Evolutionary conservation across 1,284 basidiomycete genomes (phyloP).

Genomic region (Ceratobasidium sp.): DNA sequence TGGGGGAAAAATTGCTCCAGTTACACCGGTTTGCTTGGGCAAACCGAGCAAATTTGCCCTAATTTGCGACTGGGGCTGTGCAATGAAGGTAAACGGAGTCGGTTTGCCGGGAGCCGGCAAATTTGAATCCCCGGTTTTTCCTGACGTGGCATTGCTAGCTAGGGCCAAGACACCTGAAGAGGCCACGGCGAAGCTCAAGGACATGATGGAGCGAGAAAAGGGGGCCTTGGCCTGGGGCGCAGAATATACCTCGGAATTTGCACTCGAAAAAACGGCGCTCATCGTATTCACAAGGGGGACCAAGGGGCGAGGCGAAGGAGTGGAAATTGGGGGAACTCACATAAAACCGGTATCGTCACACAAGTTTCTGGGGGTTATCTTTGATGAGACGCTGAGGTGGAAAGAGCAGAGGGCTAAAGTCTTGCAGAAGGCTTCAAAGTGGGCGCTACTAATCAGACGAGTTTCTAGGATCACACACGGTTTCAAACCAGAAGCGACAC

Average conservation of each 20-base stretch:
- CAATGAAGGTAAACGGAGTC: too few species aligned
- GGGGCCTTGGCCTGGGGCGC: background rate
- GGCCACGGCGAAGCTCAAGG: background rate
- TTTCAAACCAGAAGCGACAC: background rate
- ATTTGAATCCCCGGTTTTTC: constrained; percentile 40
- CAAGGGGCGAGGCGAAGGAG: background rate
- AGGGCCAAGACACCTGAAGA: background rate
- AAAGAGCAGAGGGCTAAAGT: constrained; percentile 10
- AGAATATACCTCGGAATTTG: background rate
- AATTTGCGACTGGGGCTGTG: too few species aligned
- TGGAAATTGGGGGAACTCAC: background rate
- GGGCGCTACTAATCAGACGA: background rate
- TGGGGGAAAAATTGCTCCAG: too few species aligned
- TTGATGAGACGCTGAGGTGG: constrained; percentile 39
- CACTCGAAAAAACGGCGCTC: background rate
- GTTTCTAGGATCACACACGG: background rate
- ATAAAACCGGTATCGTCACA: background rate
- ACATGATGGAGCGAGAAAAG: background rate
- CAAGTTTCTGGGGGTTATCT: constrained; percentile 35
- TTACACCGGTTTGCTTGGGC: too few species aligned
- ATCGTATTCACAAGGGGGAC: background rate
- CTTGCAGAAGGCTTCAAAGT: background rate
- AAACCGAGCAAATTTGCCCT: too few species aligned
- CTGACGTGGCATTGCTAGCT: constrained; percentile 27
- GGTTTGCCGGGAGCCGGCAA: background rate